phyloP scores from a whole-genome alignment of 2,329 filamentous ascomycete species.

The Penicillium aurantiogriseum region DNA sequence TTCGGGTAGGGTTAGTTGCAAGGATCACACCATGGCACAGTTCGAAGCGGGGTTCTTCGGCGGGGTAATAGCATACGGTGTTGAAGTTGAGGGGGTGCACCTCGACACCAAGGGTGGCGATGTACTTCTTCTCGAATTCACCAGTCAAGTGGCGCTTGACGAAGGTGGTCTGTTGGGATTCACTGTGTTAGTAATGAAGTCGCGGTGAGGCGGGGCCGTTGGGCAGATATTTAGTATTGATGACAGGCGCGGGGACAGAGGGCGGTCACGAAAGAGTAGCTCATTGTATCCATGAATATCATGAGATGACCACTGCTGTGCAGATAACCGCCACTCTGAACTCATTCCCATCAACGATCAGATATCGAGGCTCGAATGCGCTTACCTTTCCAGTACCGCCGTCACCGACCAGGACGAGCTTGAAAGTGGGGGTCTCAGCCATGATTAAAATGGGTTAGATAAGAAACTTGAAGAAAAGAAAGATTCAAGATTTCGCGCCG shows the following conservation, averaged over 20 bases:
- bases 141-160: constrained; percentile 99
- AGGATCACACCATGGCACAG: constrained; percentile 13
- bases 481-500: constrained; percentile 19
- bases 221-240: constrained; percentile 29
- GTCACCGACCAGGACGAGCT: constrained; percentile 99
- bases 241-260: constrained; percentile 28
- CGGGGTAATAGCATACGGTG: constrained; percentile 78
- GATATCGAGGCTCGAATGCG: constrained; percentile 14
- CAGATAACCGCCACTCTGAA: constrained; percentile 4
- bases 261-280: constrained; percentile 1
- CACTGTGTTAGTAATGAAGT: constrained; percentile 25
- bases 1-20: constrained; percentile 29
- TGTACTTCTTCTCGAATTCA: constrained; percentile 99
- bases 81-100: constrained; percentile 98
- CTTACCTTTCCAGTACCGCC: constrained; percentile 98
- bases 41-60: constrained; percentile 33
- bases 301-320: background rate
- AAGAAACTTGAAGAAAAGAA: constrained; percentile 13
- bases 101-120: constrained; percentile 98
- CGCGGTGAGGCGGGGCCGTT: constrained; percentile 18
- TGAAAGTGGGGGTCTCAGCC: constrained; percentile 83
- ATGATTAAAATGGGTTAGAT: constrained; percentile 48
- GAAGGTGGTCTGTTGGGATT: constrained; percentile 79
- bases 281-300: background rate
- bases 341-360: constrained; percentile 7